Base-by-base conservation (phyloP, 768 basidiomycete genomes). In the Myochromella boudieri region DNA sequence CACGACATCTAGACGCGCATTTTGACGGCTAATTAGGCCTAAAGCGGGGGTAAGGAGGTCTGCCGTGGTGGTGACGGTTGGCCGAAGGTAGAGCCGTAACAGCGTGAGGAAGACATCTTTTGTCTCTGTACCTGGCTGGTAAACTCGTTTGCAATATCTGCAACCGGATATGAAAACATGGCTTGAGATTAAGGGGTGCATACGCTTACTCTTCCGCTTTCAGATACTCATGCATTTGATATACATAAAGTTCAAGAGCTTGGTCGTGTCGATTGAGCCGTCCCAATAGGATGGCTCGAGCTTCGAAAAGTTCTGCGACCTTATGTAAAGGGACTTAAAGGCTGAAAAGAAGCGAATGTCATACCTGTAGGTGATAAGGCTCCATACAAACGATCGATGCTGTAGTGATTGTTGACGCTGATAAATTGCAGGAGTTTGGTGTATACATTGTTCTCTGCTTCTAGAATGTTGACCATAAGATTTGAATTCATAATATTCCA, bases 191-290 rank as follows among this genome's bases (percentile, higher is more conserved):
- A 17, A 32, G 20, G 39, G 17, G 25, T 32, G 15, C 37, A 33
- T 1, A 18, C 11, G 11, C 85, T 53, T 57, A 95, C 91, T 88
- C 83, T 71, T 98, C 97, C 0, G 97, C 97, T 52, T 92, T 92
- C 21, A 67, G 51, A 62, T 86, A 92, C 59, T 95, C 87, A 29
- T 84, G 78, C 25, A 98, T 72, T 27, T 84, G 81, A 60, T 97
- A 87, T 5, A 95, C 93, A 62, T 98, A 99, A 11, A 95, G 78
- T 60, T 95, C 91, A n/a, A 98, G 78, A 0, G 95, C 94, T 51
- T 86, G 91, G 51, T 97, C 92, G 51, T 98, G 95, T 44, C 91
- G 82, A 1, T 89, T 92, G 50, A 97, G 75, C 36, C 88, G 78
- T 8, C 97, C 97, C 8, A 97, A 71, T 6, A 99, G 76, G 48